These are phyloP conservation scores for Boechera retrofracta DNA, from an alignment of 345 rosid genomes.

Conservation along the genomic window DNA sequence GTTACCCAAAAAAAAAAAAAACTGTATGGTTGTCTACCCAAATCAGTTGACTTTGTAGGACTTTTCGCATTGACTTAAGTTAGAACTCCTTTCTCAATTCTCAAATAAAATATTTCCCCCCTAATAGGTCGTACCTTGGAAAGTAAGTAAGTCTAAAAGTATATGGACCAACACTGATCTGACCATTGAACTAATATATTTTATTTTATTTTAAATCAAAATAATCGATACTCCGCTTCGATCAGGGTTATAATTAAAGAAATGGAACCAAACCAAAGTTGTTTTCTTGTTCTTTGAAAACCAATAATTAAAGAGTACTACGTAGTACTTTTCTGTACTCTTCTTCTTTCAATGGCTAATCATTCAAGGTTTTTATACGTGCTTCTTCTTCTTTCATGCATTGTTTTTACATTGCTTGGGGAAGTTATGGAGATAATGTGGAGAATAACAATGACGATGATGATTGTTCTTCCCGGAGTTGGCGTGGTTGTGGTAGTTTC, in stretches of 20 bases:
- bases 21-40: constrained; percentile 8
- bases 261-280: constrained; percentile 37
- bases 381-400: constrained; percentile 45
- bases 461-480: constrained; percentile 48
- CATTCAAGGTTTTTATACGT: constrained; percentile 28
- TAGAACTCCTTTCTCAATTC: neutral
- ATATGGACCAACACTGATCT: neutral
- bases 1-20: neutral
- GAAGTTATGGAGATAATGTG: constrained; percentile 33
- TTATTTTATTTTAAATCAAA: too few species aligned
- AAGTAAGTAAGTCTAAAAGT: constrained; percentile 32
- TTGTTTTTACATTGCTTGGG: constrained; percentile 37
- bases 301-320: neutral
- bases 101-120: constrained; percentile 19
- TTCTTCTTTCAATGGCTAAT: constrained; percentile 37
- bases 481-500: constrained; percentile 64
- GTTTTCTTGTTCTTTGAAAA: constrained; percentile 35
- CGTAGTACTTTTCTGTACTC: too few species aligned
- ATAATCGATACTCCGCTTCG: neutral
- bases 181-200: too few species aligned
- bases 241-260: constrained; percentile 48
- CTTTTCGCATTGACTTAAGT: constrained; percentile 41
- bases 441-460: constrained; percentile 42
- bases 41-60: constrained; percentile 30
- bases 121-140: constrained; percentile 38